Percentiles rank a stretch among this genome's conserved stretches.
phyloP scores from a whole-genome alignment of 805 yeast genomes.

The Candida sakaeoensis region DNA sequence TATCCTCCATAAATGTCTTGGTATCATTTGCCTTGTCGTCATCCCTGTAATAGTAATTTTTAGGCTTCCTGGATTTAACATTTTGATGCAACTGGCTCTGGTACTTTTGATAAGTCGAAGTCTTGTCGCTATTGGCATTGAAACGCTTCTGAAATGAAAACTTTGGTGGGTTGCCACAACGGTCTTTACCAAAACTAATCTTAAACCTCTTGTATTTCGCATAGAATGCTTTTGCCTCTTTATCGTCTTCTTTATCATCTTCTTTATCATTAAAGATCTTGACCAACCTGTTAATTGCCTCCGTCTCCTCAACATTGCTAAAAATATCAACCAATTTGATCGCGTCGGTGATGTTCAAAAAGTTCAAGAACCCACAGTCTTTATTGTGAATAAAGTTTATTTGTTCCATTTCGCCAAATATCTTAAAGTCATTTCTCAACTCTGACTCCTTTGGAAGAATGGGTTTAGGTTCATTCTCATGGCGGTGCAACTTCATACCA shows the following conservation, averaged over 20 bases:
- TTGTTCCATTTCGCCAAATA: slow-evolving; percentile 73
- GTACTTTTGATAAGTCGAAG: slow-evolving; percentile 11
- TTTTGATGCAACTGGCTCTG: slow-evolving; percentile 11
- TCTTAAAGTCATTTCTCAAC: slow-evolving; percentile 55
- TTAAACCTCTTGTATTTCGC: slow-evolving; percentile 51
- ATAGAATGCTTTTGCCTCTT: slow-evolving; percentile 34
- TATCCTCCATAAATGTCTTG: slow-evolving; percentile 12
- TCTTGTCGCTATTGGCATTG: slow-evolving; percentile 12
- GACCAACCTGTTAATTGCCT: slow-evolving; percentile 55
- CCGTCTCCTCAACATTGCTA: slow-evolving; percentile 21
- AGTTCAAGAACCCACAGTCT: slow-evolving; percentile 74
- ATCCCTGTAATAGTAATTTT: slow-evolving; percentile 11
- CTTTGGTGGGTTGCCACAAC: slow-evolving; percentile 76
- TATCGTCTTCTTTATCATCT: slow-evolving; percentile 12
- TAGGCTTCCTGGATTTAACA: slow-evolving; percentile 10
- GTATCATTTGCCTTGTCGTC: slow-evolving; percentile 10
- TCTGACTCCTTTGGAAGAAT: slow-evolving; percentile 40
- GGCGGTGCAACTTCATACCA: slow-evolving; percentile 45
- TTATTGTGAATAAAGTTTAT: slow-evolving; percentile 66
- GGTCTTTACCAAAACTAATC: slow-evolving; percentile 70
- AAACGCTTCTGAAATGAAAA: slow-evolving; percentile 40
- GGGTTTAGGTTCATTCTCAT: slow-evolving; percentile 16
- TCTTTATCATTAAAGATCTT: slow-evolving; percentile 43
- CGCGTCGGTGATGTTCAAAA: slow-evolving; percentile 59
- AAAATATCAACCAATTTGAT: slow-evolving; percentile 61